Conservation (phyloP, 2,329 filamentous ascomycete genomes). For the Phyllosticta citribraziliensis region DNA sequence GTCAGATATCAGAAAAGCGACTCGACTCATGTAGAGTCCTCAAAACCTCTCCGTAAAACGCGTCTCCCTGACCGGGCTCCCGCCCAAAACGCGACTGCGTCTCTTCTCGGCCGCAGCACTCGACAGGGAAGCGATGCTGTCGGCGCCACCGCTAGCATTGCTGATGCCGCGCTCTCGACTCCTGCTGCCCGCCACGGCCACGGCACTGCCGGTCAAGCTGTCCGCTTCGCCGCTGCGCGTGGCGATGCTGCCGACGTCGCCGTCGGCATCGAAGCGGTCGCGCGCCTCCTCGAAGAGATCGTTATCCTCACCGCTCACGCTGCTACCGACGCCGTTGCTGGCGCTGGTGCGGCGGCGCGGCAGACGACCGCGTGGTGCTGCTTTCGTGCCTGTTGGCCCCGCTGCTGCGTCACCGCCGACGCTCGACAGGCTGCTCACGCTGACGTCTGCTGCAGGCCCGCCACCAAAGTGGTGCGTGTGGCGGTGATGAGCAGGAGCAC, state of each 20-base stretch:
- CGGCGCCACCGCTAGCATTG: not conserved
- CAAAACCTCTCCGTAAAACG: conserved; percentile 5
- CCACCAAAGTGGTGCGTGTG: not conserved
- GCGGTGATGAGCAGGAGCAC: not conserved
- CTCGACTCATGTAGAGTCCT: not conserved
- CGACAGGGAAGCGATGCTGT: not conserved
- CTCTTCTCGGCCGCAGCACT: not conserved
- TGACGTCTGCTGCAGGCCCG: not conserved
- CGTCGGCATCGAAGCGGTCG: conserved; percentile 18
- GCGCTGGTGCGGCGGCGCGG: not conserved
- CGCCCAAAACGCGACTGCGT: not conserved
- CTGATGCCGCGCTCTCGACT: not conserved
- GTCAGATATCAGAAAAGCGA: too few relatives aligned
- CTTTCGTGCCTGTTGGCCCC: not conserved
- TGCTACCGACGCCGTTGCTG: conserved; percentile 13
- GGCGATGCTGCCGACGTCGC: not conserved
- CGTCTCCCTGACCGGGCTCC: conserved; percentile 2
- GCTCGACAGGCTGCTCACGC: conserved; percentile 6
- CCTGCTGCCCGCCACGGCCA: not conserved
- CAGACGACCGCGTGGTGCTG: not conserved
- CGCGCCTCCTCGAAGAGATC: conserved; percentile 45
- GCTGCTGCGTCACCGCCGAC: not conserved
- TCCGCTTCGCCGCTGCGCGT: conserved; percentile 17
- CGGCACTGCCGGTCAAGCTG: conserved; percentile 11
- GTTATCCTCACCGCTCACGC: conserved; percentile 19